A percentile compares a stretch with the other conserved stretches of the same genome.
phyloP scores from a whole-genome alignment of 371 early-diverging fungal genomes.

The Apophysomyces variabilis region DNA sequence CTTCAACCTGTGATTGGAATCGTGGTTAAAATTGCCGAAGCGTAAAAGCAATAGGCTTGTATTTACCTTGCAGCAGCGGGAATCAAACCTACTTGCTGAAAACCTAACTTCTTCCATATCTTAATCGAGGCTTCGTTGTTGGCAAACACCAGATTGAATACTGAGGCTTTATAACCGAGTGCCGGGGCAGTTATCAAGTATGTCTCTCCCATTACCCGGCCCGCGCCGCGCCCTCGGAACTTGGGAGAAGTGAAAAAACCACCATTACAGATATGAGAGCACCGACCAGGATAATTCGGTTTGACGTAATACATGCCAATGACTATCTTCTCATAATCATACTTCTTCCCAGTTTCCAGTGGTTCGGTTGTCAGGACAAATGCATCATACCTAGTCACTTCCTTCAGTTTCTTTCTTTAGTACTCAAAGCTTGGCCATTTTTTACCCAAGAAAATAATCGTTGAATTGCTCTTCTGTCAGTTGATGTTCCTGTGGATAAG shows the following conservation, averaged over 20 bases:
- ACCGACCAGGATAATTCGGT: slow-evolving; percentile 77
- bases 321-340: slow-evolving; percentile 47
- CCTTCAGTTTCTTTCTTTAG: neutral
- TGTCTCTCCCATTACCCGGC: slow-evolving; percentile 69
- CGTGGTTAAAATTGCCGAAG: neutral
- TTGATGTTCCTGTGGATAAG: slow-evolving; percentile 73
- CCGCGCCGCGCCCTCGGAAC: slow-evolving; percentile 66
- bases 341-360: slow-evolving; percentile 26
- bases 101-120: slow-evolving; percentile 73
- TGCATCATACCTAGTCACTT: slow-evolving; percentile 49
- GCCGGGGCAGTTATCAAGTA: slow-evolving; percentile 66
- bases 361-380: slow-evolving; percentile 55
- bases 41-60: neutral
- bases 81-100: slow-evolving; percentile 68
- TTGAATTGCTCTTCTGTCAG: slow-evolving; percentile 55
- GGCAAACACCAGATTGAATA: slow-evolving; percentile 84
- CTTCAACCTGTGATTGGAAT: slow-evolving; percentile 28
- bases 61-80: slow-evolving; percentile 66
- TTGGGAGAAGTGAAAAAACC: slow-evolving; percentile 68
- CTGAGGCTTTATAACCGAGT: slow-evolving; percentile 74
- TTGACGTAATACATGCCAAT: slow-evolving; percentile 79
- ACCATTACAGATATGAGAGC: slow-evolving; percentile 75
- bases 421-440: neutral
- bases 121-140: slow-evolving; percentile 68
- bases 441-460: slow-evolving; percentile 57